Conservation (phyloP, 148 eudicot species). For the Amaranthus hypochondriacus region DNA sequence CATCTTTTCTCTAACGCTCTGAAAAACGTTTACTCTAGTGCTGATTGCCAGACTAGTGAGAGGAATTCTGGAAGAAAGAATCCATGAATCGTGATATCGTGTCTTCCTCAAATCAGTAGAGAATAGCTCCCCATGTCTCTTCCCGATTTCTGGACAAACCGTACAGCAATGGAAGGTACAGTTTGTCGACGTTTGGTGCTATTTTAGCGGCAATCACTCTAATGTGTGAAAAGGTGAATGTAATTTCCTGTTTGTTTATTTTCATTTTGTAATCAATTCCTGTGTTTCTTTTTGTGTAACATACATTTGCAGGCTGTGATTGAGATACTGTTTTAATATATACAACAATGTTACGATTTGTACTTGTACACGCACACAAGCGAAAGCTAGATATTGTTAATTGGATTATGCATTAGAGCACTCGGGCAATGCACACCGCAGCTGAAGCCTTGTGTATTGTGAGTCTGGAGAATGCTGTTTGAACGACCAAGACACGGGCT, state of each 20-base stretch:
- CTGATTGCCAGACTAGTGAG: slow-evolving; percentile 29
- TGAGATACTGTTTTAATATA: not conserved
- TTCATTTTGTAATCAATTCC: not conserved
- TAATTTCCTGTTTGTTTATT: not conserved
- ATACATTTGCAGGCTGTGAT: slow-evolving; percentile 4
- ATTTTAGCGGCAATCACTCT: not conserved
- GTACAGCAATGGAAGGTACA: not conserved
- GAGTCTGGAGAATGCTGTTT: too few species aligned
- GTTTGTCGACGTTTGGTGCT: not conserved
- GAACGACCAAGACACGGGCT: too few species aligned
- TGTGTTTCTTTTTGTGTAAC: slow-evolving; percentile 5
- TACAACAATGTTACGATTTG: not conserved
- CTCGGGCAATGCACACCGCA: too few species aligned
- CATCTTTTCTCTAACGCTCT: slow-evolving; percentile 33
- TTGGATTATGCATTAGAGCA: too few species aligned
- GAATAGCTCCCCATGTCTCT: not conserved
- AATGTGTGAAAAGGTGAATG: not conserved
- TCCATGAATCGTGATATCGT: slow-evolving; percentile 1
- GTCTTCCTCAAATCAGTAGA: not conserved
- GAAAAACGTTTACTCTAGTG: slow-evolving; percentile 35
- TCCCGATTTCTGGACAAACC: not conserved
- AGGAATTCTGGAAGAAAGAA: slow-evolving; percentile 27
- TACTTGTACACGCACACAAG: not conserved
- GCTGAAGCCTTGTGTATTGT: too few species aligned
- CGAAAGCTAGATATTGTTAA: too few species aligned